Evolutionary conservation across 768 basidiomycete species (phyloP).

Genomic region (Boletus subcaerulescens): DNA sequence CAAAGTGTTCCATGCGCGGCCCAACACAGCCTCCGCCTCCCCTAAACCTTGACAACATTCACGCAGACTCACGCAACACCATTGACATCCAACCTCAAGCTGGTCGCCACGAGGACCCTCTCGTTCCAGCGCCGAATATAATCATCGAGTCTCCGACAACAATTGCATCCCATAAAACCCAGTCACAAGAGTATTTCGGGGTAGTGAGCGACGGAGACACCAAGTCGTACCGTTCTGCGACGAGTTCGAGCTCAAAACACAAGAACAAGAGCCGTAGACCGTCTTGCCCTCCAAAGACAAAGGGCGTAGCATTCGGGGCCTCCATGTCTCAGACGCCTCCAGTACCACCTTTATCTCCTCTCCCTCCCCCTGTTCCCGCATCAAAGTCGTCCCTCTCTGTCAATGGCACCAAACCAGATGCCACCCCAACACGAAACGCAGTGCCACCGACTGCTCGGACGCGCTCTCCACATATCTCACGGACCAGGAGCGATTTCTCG

Average conservation of each 20-base stretch:
- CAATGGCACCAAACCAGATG: slow-evolving; percentile 14
- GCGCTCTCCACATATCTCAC: slow-evolving; percentile 20
- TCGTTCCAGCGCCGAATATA: neutral
- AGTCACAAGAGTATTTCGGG: slow-evolving; percentile 18
- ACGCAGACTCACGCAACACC: slow-evolving; percentile 8
- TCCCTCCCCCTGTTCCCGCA: slow-evolving; percentile 8
- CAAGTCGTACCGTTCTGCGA: slow-evolving; percentile 24
- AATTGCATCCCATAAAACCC: slow-evolving; percentile 1
- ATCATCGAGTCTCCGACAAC: slow-evolving; percentile 26
- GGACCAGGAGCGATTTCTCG: slow-evolving; percentile 24
- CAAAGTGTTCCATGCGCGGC: slow-evolving; percentile 26
- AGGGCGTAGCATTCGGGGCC: slow-evolving; percentile 61
- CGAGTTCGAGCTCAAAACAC: slow-evolving; percentile 27
- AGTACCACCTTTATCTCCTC: slow-evolving; percentile 36
- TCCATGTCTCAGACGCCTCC: slow-evolving; percentile 61
- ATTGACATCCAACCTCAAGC: slow-evolving; percentile 14
- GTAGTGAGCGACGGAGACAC: slow-evolving; percentile 22
- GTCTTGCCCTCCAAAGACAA: slow-evolving; percentile 36
- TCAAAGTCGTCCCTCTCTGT: slow-evolving; percentile 19
- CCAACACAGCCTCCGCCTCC: slow-evolving; percentile 30
- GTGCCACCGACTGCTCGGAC: slow-evolving; percentile 2
- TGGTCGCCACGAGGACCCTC: slow-evolving; percentile 22
- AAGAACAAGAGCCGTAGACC: slow-evolving; percentile 17
- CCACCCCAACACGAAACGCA: slow-evolving; percentile 1
- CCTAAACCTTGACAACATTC: slow-evolving; percentile 26